Percentiles rank a stretch among this genome's conserved stretches.
These are phyloP conservation scores for Phytophthora chlamydospora DNA, from an alignment of 352 stramenopile genomes.

Conservation along the genomic window DNA sequence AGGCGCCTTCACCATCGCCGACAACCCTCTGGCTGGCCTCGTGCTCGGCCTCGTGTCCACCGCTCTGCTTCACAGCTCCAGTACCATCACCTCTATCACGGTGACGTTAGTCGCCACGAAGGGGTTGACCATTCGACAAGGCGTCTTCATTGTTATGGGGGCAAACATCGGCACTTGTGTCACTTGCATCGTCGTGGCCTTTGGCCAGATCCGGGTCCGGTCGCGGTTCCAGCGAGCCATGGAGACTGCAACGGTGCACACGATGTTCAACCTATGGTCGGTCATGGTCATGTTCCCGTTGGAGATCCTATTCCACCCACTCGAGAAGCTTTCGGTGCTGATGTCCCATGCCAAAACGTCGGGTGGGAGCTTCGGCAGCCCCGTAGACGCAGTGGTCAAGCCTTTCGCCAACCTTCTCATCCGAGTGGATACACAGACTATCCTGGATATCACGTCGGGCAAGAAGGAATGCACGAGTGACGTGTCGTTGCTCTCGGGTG, in stretches of 20 bases:
- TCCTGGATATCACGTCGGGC: conserved; percentile 38
- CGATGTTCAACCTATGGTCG: conserved; percentile 89
- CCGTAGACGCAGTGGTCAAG: conserved; percentile 45
- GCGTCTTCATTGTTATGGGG: conserved; percentile 91
- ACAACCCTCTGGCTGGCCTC: conserved; percentile 75
- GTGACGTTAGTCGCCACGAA: conserved; percentile 64
- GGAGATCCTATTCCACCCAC: conserved; percentile 55
- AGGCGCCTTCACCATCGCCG: conserved; percentile 60
- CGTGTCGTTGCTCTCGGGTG: conserved; percentile 38
- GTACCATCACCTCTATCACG: conserved; percentile 76
- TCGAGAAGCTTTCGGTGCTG: conserved; percentile 54
- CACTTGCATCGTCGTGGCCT: conserved; percentile 90
- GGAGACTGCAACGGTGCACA: conserved; percentile 51
- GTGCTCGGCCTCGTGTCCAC: conserved; percentile 74
- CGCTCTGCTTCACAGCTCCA: conserved; percentile 67
- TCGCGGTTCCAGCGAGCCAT: conserved; percentile 68
- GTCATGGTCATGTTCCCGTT: conserved; percentile 76
- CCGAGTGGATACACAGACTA: conserved; percentile 36
- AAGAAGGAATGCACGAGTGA: conserved; percentile 27
- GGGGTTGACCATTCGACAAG: conserved; percentile 73
- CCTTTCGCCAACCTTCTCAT: conserved; percentile 39
- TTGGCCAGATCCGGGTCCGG: conserved; percentile 79
- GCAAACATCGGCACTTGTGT: conserved; percentile 90
- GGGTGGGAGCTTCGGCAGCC: conserved; percentile 40
- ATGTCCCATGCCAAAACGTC: conserved; percentile 36